phyloP scores from a whole-genome alignment of 116 monocot species.

The Papilionanthe hybrid region DNA sequence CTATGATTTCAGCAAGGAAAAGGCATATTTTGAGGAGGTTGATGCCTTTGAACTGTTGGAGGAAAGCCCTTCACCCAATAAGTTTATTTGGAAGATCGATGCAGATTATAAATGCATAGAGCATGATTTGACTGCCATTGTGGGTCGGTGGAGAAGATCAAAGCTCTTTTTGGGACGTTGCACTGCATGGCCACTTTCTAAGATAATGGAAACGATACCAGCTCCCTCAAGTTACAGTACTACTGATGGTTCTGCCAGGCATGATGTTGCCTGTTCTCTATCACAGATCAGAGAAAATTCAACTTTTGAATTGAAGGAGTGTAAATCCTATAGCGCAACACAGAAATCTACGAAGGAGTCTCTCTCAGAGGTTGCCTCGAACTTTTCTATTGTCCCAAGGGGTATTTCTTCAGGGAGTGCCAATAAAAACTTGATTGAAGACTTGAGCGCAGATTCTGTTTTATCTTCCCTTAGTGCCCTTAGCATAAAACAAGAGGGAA shows the following conservation, averaged over 20 bases:
- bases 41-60: slow-evolving; percentile 81
- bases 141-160: slow-evolving; percentile 72
- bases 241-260: slow-evolving; percentile 1
- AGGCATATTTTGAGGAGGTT: slow-evolving; percentile 83
- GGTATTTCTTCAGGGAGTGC: slow-evolving; percentile 12
- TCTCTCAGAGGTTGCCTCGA: slow-evolving; percentile 1
- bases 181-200: slow-evolving; percentile 30
- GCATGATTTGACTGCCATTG: slow-evolving; percentile 64
- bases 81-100: slow-evolving; percentile 49
- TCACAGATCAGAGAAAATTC: slow-evolving; percentile 9
- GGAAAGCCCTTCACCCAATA: slow-evolving; percentile 82
- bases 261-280: not conserved
- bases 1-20: slow-evolving; percentile 64
- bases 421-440: slow-evolving; percentile 8
- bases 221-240: slow-evolving; percentile 13
- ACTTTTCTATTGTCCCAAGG: slow-evolving; percentile 11
- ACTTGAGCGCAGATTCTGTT: slow-evolving; percentile 17
- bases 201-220: slow-evolving; percentile 51
- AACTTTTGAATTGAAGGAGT: slow-evolving; percentile 8
- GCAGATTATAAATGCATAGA: slow-evolving; percentile 24
- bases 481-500: slow-evolving; percentile 36
- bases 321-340: slow-evolving; percentile 7
- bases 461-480: slow-evolving; percentile 45
- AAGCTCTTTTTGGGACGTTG: slow-evolving; percentile 30
- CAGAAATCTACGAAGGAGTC: slow-evolving; percentile 14